Conservation (phyloP, 192 early-diverging fungal species). For the Spinellus fusiger region DNA sequence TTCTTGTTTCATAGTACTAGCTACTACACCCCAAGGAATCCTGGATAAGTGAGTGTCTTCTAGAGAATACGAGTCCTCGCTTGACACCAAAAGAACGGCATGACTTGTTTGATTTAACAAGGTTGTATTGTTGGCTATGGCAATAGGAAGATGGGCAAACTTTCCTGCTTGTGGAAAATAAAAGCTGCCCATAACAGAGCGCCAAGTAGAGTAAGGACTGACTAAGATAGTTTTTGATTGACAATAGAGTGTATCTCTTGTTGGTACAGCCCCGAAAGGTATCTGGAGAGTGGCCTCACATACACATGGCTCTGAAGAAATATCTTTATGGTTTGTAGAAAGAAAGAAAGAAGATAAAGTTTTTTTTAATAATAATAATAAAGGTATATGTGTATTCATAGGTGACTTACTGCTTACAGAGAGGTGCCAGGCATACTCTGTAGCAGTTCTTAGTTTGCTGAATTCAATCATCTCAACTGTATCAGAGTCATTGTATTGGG, state of each 20-base stretch:
- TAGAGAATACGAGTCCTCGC: background rate
- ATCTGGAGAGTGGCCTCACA: conserved; percentile 38
- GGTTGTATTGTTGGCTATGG: conserved; percentile 14
- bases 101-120: background rate
- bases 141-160: conserved; percentile 31
- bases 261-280: conserved; percentile 34
- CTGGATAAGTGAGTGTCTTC: background rate
- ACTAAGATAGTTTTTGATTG: conserved; percentile 17
- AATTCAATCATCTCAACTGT: background rate
- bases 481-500: background rate
- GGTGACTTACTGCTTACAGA: conserved; percentile 22
- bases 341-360: background rate
- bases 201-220: conserved; percentile 28
- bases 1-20: conserved; percentile 1
- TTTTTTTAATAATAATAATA: background rate
- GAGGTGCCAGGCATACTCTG: conserved; percentile 24
- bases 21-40: conserved; percentile 14
- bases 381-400: background rate
- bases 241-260: conserved; percentile 10
- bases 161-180: conserved; percentile 45
- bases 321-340: no score
- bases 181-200: conserved; percentile 23
- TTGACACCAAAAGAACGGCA: conserved; percentile 3
- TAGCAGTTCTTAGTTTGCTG: conserved; percentile 1
- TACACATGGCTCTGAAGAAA: conserved; percentile 29